Percentiles rank a stretch among this genome's conserved stretches.
Evolutionary conservation across 306 rosid genomes (phyloP).

Genomic region (Cucurbita maxima): DNA sequence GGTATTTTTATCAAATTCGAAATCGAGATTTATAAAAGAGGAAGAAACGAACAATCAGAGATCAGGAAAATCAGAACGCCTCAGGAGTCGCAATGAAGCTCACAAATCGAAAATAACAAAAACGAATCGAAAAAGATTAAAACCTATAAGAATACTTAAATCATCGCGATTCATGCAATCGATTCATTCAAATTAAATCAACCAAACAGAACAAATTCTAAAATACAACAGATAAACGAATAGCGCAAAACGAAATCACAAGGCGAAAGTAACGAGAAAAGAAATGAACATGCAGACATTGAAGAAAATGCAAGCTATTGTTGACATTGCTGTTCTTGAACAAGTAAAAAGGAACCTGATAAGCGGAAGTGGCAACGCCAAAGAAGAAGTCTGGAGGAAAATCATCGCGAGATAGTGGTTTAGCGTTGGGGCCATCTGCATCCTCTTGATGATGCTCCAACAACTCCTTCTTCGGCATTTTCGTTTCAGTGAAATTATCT

Average conservation of each 20-base stretch:
- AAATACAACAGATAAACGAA: neutral
- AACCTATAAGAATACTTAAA: neutral
- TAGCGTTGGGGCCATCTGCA: conserved; percentile 2
- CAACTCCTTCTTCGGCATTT: conserved; percentile 33
- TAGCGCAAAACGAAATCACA: neutral
- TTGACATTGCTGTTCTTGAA: neutral
- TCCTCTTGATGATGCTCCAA: conserved; percentile 14
- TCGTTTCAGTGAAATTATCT: neutral
- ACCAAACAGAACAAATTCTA: neutral
- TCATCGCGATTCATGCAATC: neutral
- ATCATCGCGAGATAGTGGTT: conserved; percentile 35
- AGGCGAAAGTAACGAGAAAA: neutral
- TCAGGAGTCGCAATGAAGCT: neutral
- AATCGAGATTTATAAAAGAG: neutral
- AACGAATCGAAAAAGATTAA: neutral
- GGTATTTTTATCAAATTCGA: neutral
- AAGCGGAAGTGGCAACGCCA: conserved; percentile 80
- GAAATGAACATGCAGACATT: neutral
- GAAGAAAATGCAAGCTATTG: neutral
- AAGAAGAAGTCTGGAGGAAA: conserved; percentile 75
- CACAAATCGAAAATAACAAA: neutral
- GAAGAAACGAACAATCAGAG: neutral
- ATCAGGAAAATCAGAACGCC: neutral
- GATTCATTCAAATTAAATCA: neutral
- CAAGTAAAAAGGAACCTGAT: conserved; percentile 39